Evolutionary conservation across 2,329 filamentous ascomycete species (phyloP), one percentile per base, ranked within the genome.

Genomic region (Aspergillus ruber): DNA sequence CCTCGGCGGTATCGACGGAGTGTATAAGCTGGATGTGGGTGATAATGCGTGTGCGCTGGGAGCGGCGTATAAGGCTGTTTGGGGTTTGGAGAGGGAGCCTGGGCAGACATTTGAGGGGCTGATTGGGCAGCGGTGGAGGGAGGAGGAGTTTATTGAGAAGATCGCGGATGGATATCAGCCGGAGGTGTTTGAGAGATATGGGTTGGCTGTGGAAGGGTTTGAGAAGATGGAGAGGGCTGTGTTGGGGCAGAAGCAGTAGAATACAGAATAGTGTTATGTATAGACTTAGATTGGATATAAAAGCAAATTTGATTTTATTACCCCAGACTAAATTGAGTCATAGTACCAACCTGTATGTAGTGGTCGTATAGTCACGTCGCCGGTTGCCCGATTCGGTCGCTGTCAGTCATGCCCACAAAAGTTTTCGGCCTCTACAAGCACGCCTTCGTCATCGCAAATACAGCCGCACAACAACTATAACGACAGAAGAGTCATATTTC

Each of bases 41-140:
- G 90, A 90, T 21, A 96, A 95, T 71, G 91, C 93, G 2, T 98
- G 93, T 70, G 93, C 91, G 9, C 72, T 97, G 12, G 93, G 93
- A 12, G 89, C 89, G 6, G 91, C 91, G 21, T 96, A 97, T 72
- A 97, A 97, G 73, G 91, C 93, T 12, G 84, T 95, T 0, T 98
- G 93, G 93, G 90, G 86, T 1, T 75, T 89, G 47, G 89, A 93
- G 74, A 74, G 87, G 42, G 67, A 69, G 20, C 66, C 58, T 0
- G 77, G 74, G 15, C 84, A 95, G 78, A 88, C 79, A 3, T 97
- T 97, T 71, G 93, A 97, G 64, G 85, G 91, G 51, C 75, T 95
- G 54, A 85, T 98, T 52, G 88, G 86, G 6, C 74, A 75, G 62
- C 77, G 93, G 53, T 98, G 93, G 93, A 82, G 81, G 51, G 91